Evolutionary conservation across 83 land plant genomes (phyloP).

Genomic region (Larix sibirica): DNA sequence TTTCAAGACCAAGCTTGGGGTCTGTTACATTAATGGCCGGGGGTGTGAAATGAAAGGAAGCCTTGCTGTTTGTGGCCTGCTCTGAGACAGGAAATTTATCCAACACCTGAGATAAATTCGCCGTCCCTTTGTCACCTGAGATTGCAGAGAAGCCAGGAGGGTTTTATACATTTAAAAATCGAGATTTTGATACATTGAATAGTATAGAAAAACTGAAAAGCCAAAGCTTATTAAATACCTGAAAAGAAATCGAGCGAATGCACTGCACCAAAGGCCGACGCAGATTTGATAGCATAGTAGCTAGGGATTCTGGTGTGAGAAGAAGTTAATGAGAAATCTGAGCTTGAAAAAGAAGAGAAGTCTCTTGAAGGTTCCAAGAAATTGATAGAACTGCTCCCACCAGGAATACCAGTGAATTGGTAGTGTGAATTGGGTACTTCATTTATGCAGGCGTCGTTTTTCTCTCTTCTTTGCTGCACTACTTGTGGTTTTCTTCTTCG

Average conservation of each 20-base stretch:
- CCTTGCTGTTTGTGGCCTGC: background rate
- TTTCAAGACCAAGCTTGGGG: background rate
- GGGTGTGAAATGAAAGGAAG: background rate
- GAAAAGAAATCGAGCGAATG: background rate
- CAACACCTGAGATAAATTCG: background rate
- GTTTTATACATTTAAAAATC: background rate
- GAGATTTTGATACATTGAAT: background rate
- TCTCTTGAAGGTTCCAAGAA: background rate
- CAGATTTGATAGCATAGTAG: too few relatives aligned
- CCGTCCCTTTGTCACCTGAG: background rate
- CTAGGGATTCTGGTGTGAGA: background rate
- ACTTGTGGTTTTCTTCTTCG: slow-evolving; percentile 33
- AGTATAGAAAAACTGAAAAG: background rate
- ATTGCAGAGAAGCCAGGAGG: background rate
- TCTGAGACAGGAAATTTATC: background rate
- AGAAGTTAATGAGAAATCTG: background rate
- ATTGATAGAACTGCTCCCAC: background rate
- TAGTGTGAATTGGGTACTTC: background rate
- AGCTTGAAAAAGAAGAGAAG: background rate
- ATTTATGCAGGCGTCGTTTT: too few relatives aligned
- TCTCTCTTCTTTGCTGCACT: background rate
- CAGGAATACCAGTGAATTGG: background rate
- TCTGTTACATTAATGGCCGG: background rate
- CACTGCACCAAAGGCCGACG: background rate
- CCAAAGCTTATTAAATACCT: background rate